Percentiles rank a stretch among this genome's conserved stretches.
Conservation (phyloP, 805 yeast genomes). For the Nematodospora valgi region DNA sequence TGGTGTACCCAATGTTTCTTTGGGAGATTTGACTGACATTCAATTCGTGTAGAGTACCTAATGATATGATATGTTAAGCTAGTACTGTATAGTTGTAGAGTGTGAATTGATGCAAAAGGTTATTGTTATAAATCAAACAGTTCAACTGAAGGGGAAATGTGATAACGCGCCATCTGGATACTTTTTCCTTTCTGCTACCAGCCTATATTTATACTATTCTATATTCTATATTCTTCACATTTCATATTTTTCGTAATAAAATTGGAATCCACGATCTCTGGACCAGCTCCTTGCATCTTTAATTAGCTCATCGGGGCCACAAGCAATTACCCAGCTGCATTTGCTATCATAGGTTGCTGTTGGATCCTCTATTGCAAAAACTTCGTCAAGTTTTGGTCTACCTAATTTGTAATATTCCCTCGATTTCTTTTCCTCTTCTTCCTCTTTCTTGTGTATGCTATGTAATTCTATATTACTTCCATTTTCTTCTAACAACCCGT, state of each 20-base stretch:
- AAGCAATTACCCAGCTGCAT: slow-evolving; percentile 47
- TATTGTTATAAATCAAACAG: no score
- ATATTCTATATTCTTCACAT: slow-evolving; percentile 15
- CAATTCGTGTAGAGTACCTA: background rate
- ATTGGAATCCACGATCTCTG: slow-evolving; percentile 28
- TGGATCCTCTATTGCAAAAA: slow-evolving; percentile 25
- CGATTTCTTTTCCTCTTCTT: background rate
- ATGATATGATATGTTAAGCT: no score
- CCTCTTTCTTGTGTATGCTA: background rate
- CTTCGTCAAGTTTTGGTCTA: slow-evolving; percentile 41
- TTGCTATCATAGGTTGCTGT: slow-evolving; percentile 34
- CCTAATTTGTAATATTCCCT: slow-evolving; percentile 15
- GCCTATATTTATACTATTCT: no score
- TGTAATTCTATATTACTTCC: slow-evolving; percentile 18
- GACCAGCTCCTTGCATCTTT: slow-evolving; percentile 39
- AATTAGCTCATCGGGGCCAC: slow-evolving; percentile 53
- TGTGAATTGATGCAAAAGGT: no score
- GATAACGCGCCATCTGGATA: no score
- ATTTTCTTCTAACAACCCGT: slow-evolving; percentile 19
- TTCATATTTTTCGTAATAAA: slow-evolving; percentile 43
- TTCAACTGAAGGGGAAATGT: no score
- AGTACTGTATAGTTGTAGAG: no score
- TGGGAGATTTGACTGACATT: slow-evolving; percentile 8
- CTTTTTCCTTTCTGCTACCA: no score
- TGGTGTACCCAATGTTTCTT: background rate